Evolutionary conservation across 1,284 basidiomycete genomes (phyloP).

Genomic region (Blastosporella zonata): DNA sequence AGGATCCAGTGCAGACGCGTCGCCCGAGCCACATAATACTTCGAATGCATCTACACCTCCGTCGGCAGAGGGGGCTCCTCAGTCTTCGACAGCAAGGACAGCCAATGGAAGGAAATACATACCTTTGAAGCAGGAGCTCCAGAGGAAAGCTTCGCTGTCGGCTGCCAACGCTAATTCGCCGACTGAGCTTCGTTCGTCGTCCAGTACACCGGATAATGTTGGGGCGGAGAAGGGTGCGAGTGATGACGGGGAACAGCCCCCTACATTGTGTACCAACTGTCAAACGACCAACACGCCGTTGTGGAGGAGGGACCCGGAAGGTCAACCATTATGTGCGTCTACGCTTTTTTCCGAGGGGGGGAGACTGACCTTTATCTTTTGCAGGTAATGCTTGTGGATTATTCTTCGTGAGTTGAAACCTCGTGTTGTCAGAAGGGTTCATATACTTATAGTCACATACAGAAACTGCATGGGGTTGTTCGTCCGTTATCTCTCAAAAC

Average conservation of each 20-base stretch:
- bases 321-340: constrained; percentile 81
- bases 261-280: constrained; percentile 92
- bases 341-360: constrained; percentile 16
- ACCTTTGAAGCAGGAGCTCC: constrained; percentile 55
- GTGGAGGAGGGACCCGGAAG: constrained; percentile 94
- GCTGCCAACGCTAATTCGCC: constrained; percentile 29
- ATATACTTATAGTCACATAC: constrained; percentile 21
- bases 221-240: constrained; percentile 41
- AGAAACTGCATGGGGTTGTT: constrained; percentile 93
- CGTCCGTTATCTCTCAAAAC: constrained; percentile 93
- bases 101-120: constrained; percentile 49
- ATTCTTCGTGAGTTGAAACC: constrained; percentile 68
- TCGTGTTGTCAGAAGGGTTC: constrained; percentile 7
- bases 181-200: constrained; percentile 42
- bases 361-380: constrained; percentile 12
- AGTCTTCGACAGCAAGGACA: constrained; percentile 20
- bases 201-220: constrained; percentile 53
- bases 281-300: constrained; percentile 94
- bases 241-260: constrained; percentile 66
- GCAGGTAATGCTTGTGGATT: constrained; percentile 83
- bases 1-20: constrained; percentile 64
- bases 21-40: constrained; percentile 69
- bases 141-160: constrained; percentile 53
- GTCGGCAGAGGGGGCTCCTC: constrained; percentile 50
- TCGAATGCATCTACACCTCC: constrained; percentile 71